Base-by-base conservation (phyloP, 768 basidiomycete genomes). In the Cyclocybe cylindracea region DNA sequence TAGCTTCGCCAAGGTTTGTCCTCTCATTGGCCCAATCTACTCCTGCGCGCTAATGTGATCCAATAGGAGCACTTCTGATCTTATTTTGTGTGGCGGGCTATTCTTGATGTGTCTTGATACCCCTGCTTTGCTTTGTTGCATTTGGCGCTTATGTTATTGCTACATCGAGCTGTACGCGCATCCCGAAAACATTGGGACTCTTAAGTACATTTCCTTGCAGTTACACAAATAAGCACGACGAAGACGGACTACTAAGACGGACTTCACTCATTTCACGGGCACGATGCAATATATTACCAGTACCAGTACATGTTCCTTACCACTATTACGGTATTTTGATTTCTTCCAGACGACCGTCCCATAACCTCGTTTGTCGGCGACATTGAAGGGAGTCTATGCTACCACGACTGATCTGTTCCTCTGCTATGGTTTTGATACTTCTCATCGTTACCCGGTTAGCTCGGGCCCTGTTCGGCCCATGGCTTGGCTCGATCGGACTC, bases 401-500 rank as follows among this genome's bases (percentile, higher is more conserved):
- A 39, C 79, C 69, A 51, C 78, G 78, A 37, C 75, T 76, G 60
- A 82, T 81, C 41, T 86, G 80, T 60, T 91, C 89, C 50, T 84
- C 84, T 1, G 89, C 93, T 45, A 94, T 87, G 46, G 85, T 80
- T 45, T 91, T 83, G 48, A 97, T 94, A 38, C 89, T 92, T 75
- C 89, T 92, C 69, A 83, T 81, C 59, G 50, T 46, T 19, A 48
- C 78, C 57, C 51, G 66, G 61, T 51, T 70, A 61, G 44, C 11
- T 42, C 29, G 66, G 53, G 47, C 60, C 16, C 51, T 59, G 33
- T 40, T 16, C n/a, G 43, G 19, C n/a, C 14, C 39, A 40, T 31
- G 38, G 14, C 45, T 49, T 38, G 42, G 44, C 10, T 54, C 51
- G 10, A 46, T 47, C 14, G 43, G 44, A 33, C 55, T 56, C 39